Base-by-base conservation (phyloP, 208 protist genomes). In the Lotmaria passim region DNA sequence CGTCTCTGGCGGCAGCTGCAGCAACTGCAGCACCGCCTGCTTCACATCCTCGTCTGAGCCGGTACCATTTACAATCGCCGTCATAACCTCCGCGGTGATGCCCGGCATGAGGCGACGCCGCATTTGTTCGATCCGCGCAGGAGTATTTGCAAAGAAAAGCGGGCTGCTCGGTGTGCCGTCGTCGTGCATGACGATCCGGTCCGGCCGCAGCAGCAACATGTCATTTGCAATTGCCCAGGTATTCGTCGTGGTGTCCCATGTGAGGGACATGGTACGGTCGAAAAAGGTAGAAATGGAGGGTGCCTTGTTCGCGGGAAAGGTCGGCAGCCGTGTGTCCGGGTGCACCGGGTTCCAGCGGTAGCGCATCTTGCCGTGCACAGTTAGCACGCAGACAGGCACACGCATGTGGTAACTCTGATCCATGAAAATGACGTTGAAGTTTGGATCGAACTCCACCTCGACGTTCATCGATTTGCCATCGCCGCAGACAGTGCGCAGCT, bases 201-300 rank as follows among this genome's bases (percentile, higher is more conserved):
- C 87, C 5, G 91, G 87, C 1, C 91, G 91, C 58, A 90, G 44
- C 75, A 89, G 85, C 34, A 96, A 47, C 83, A 93, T 90, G 58
- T 96, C 91, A 50, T 96, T 96, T 24, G 79, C 77, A 23, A 96
- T 82, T 19, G 44, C 44, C 82, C 82, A 91, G 41, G 58, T 24
- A 26, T 70, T 78, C 7, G 69, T 72, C 28, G 55, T 72, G 24
- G 51, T 44, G 67, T 83, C 78, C 50, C 47, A 61, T 5, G 73
- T 71, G 21, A 94, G 46, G 1, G 83, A 50, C 30, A 96, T 53
- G 34, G 91, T 96, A 78, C 91, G 91, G 63, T 96, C 89, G 46
- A 94, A 90, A 69, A 93, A 91, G 62, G 73, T 79, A 28, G 85
- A 78, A 33, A 91, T 48, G 61, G 86, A 88, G 10, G 89, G 86